A percentile compares a stretch with the other conserved stretches of the same genome.
Conservation (phyloP, 306 rosid species). For the Crotalaria pallida region DNA sequence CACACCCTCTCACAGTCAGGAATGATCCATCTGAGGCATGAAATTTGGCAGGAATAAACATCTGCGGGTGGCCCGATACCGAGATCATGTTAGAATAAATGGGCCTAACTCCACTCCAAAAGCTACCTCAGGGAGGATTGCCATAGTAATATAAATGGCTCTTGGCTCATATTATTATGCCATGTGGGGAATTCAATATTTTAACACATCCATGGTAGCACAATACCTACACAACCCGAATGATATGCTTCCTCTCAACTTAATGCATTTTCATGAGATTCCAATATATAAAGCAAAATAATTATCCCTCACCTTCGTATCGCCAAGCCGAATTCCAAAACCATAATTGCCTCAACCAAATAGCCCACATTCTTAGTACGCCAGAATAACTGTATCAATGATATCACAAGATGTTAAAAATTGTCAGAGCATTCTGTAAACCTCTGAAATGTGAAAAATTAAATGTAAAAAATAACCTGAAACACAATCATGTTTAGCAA, state of each 20-base stretch:
- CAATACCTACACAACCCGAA: background rate
- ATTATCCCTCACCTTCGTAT: constrained; percentile 62
- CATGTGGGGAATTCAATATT: no score
- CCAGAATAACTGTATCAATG: constrained; percentile 69
- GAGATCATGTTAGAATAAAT: no score
- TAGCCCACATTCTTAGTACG: constrained; percentile 69
- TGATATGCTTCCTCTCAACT: background rate
- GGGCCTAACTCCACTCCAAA: no score
- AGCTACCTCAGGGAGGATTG: no score
- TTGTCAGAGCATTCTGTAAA: constrained; percentile 5
- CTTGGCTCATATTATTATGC: no score
- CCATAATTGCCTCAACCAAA: constrained; percentile 82
- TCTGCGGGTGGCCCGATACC: no score
- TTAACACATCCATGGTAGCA: background rate
- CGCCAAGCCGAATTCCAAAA: constrained; percentile 87
- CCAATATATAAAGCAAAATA: constrained; percentile 10
- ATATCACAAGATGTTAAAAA: constrained; percentile 9
- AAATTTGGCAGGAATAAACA: no score
- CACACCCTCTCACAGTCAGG: no score
- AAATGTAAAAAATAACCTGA: background rate
- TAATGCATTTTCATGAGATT: constrained; percentile 1
- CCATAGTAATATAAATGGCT: no score
- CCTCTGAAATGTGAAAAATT: background rate
- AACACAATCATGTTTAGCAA: constrained; percentile 1
- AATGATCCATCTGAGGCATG: no score